Base-by-base conservation (phyloP, 352 stramenopile species). In the Pilasporangium apinafurcum region DNA sequence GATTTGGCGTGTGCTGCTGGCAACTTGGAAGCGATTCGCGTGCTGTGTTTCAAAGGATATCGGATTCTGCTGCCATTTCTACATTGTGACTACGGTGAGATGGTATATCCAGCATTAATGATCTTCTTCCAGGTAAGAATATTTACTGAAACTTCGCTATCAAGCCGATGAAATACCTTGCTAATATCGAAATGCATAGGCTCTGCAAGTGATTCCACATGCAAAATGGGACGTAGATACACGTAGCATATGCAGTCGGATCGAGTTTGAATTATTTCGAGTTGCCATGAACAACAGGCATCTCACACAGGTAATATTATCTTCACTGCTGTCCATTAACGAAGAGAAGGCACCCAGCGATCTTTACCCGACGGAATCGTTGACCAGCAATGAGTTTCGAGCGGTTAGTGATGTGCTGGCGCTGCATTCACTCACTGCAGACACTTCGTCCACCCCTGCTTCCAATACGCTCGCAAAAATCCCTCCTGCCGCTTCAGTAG, bases 31-130 rank as follows among this genome's bases (percentile, higher is more conserved):
- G 56, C 72, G 14, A 74, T 86, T 26, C 57, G 59, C 9, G 31
- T 47, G 4, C 46, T 89, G 14, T 61, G 61, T 40, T 88, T 88
- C 45, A 88, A 82, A 57, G 65, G 76, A 5, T 92, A 89, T 29
- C 61, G 66, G 3, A 27, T 84, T 1, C 29, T 89, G 46, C 54
- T 92, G 1, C 80, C 80, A 14, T 37, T 89, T n/a, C 49, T 89
- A 1, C 74, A 86, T 32, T 50, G 86, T 22, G 55, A 71, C 4
- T 62, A 64, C 16, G 49, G 59, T 24, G 65, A 55, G 2, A 17
- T 83, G 24, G 62, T 59, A 0, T 86, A 84, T 24, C 51, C 66
- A 14, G 51, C 69, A 7, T 51, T 92, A 9, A 59, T 73, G 41
- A 84, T 62, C 9, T 62, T 72, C 16, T 77, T 83, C 20, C 58